These are phyloP conservation scores for Plenodomus tracheiphilus DNA, from an alignment of 2,329 filamentous ascomycete species.

Conservation along the genomic window DNA sequence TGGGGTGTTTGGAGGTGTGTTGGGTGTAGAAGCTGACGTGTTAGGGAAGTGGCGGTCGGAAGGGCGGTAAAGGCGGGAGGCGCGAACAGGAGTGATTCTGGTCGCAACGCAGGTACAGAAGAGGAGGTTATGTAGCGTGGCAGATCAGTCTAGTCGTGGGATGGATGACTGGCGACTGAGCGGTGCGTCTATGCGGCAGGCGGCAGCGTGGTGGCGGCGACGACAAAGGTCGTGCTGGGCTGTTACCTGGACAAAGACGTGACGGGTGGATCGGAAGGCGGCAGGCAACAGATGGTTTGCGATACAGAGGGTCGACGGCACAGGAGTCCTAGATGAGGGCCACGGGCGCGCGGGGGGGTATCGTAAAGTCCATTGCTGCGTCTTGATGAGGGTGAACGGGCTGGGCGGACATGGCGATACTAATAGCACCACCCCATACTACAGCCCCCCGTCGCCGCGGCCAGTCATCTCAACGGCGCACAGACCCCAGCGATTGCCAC, in stretches of 20 bases:
- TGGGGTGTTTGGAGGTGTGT: slow-evolving; percentile 18
- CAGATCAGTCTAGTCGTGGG: slow-evolving; percentile 19
- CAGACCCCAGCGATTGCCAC: slow-evolving; percentile 24
- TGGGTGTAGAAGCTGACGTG: slow-evolving; percentile 26
- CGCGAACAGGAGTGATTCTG: slow-evolving; percentile 7
- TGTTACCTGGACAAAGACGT: slow-evolving; percentile 32
- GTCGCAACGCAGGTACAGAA: slow-evolving; percentile 17
- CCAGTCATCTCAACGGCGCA: slow-evolving; percentile 30
- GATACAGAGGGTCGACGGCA: slow-evolving; percentile 15
- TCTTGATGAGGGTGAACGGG: slow-evolving; percentile 28
- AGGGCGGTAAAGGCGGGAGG: slow-evolving; percentile 21
- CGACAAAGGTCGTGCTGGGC: slow-evolving; percentile 28
- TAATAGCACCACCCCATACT: slow-evolving; percentile 25
- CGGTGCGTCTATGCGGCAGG: slow-evolving; percentile 29
- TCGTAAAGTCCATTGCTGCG: slow-evolving; percentile 41
- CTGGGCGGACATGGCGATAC: slow-evolving; percentile 32
- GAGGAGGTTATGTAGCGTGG: slow-evolving; percentile 7
- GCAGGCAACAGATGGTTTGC: slow-evolving; percentile 16
- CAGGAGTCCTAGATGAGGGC: slow-evolving; percentile 35
- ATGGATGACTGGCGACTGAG: slow-evolving; percentile 16
- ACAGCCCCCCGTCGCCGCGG: slow-evolving; percentile 16
- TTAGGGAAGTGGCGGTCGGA: slow-evolving; percentile 34
- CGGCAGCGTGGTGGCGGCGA: slow-evolving; percentile 35
- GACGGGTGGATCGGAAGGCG: slow-evolving; percentile 10
- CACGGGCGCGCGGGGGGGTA: slow-evolving; percentile 34